These are phyloP conservation scores for Phycomyces blakesleeanus DNA, from an alignment of 192 early-diverging fungal species.

Conservation along the genomic window DNA sequence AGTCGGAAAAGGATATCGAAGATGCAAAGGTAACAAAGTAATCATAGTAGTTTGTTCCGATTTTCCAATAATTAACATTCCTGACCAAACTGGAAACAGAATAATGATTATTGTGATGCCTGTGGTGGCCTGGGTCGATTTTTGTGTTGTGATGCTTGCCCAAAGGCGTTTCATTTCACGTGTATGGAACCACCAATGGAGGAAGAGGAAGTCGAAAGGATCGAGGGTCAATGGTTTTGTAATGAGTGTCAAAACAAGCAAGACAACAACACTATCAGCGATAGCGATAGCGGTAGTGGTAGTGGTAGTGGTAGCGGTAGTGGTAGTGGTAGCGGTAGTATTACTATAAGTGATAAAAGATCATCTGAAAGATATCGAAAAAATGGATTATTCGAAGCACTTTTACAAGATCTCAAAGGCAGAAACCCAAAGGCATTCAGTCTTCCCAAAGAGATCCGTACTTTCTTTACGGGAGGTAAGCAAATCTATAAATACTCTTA, in stretches of 20 bases:
- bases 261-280: constrained; percentile 7
- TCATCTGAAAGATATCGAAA: background rate
- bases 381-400: constrained; percentile 29
- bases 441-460: constrained; percentile 34
- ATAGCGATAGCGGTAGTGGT: background rate
- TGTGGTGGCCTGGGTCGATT: constrained; percentile 35
- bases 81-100: constrained; percentile 14
- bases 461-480: constrained; percentile 40
- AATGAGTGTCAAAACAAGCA: constrained; percentile 27
- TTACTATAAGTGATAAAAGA: background rate
- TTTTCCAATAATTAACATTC: no score
- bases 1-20: no score
- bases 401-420: constrained; percentile 37
- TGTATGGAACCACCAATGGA: constrained; percentile 43
- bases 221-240: constrained; percentile 39
- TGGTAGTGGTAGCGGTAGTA: background rate
- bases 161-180: constrained; percentile 41
- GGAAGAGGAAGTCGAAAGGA: constrained; percentile 27
- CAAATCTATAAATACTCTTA: background rate
- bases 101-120: constrained; percentile 39
- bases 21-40: no score
- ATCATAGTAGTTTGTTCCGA: no score
- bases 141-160: constrained; percentile 43
- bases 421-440: constrained; percentile 40
- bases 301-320: background rate